Percentiles rank a stretch among this genome's conserved stretches.
phyloP scores from a whole-genome alignment of 2,329 filamentous ascomycete species.

The Phialophora tarda region DNA sequence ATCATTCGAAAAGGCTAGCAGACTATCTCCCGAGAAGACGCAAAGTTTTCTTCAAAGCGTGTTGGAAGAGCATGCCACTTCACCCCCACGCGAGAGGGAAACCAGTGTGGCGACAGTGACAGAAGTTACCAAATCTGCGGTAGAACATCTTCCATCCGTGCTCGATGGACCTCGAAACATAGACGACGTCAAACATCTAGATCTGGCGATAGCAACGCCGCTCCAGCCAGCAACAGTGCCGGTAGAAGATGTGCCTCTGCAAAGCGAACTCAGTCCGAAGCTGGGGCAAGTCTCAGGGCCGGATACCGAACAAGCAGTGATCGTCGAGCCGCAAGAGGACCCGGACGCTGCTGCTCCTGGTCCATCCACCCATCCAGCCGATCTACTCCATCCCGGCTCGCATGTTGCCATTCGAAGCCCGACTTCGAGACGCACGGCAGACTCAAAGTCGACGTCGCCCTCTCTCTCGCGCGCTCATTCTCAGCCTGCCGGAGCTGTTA shows the following conservation, averaged over 20 bases:
- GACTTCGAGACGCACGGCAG: slow-evolving; percentile 32
- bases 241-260: slow-evolving; percentile 8
- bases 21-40: slow-evolving; percentile 65
- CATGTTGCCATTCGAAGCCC: slow-evolving; percentile 28
- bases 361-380: slow-evolving; percentile 5
- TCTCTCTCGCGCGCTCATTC: slow-evolving; percentile 58
- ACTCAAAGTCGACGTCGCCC: slow-evolving; percentile 50
- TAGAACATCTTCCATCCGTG: slow-evolving; percentile 33
- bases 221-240: slow-evolving; percentile 15
- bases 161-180: slow-evolving; percentile 44
- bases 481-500: slow-evolving; percentile 51
- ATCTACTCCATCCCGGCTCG: slow-evolving; percentile 3
- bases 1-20: slow-evolving; percentile 48
- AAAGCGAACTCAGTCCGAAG: slow-evolving; percentile 1
- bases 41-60: slow-evolving; percentile 69
- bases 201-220: slow-evolving; percentile 55
- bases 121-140: slow-evolving; percentile 30
- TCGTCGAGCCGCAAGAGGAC: not conserved
- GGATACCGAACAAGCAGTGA: not conserved
- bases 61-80: slow-evolving; percentile 64
- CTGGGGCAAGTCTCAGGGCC: not conserved
- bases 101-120: slow-evolving; percentile 5
- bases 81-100: slow-evolving; percentile 26
- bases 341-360: not conserved
- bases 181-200: slow-evolving; percentile 65